Evolutionary conservation across 228 moss, liverwort and hornwort genomes (phyloP), one percentile per base, ranked within the genome.

Genomic region (Sphagnum magellanicum): DNA sequence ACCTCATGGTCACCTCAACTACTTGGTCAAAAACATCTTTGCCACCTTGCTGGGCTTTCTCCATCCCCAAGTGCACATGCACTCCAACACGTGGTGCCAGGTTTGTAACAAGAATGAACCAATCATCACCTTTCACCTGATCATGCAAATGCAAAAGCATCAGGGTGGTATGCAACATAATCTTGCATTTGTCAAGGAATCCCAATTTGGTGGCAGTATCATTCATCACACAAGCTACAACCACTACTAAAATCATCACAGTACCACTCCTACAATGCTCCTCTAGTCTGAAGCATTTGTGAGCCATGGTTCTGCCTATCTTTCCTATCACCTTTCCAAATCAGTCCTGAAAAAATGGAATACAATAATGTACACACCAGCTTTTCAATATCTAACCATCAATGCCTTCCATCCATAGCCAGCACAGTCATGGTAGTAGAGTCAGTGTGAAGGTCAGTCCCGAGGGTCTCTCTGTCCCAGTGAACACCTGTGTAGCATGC

Each of bases 391-490:
- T 98, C 93, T 78, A 98, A 71, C 98, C 98, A 98, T 48, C 94
- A 88, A 67, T 92, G 88, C 75, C 87, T 90, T 68, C 98, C 98
- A 83, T 98, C 98, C 98, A 98, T 98, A 7, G 87, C 85, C 53
- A 98, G 79, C 59, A 98, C 86, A 51, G 88, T 98, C 81, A 98
- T 82, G 32, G 90, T 86, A 59, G 87, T 74, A 52, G 70, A 74
- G 50, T 82, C 75, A 69, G 92, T 77, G 69, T 92, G 84, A 68
- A 98, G 84, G 73, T 98, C 94, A 32, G 74, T 79, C 12, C 90
- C 89, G 47, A 85, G 75, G 69, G 81, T 79, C 71, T 87, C 85
- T 50, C 80, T 80, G 46, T 75, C 77, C 98, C 98, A 98, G 68
- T 78, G 84, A 51, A 84, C 84, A 65, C 78, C 86, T 71, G 53